These are phyloP conservation scores for Forsythia suspensa DNA, from an alignment of 257 asterid genomes.

Conservation along the genomic window DNA sequence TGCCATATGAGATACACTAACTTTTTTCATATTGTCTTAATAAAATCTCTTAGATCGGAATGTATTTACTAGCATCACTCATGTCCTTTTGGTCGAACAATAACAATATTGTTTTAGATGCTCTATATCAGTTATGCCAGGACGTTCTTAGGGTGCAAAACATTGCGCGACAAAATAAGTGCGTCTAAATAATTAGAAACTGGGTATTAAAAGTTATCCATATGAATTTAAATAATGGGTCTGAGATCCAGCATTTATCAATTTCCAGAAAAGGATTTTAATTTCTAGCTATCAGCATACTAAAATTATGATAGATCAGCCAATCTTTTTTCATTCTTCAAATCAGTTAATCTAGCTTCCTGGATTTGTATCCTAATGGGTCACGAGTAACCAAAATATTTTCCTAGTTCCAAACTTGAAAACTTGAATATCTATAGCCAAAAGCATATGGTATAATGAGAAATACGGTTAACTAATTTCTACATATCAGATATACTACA, in stretches of 20 bases:
- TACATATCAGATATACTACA: neutral
- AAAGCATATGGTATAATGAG: neutral
- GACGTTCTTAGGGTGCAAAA: neutral
- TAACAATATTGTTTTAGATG: neutral
- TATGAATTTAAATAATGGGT: slow-evolving; percentile 13
- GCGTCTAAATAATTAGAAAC: neutral
- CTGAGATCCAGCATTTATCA: neutral
- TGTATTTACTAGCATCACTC: neutral
- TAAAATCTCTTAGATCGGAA: neutral
- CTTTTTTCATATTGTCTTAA: neutral
- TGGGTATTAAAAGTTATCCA: neutral
- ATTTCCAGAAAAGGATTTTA: neutral
- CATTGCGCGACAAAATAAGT: neutral
- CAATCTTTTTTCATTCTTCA: neutral
- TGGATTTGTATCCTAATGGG: neutral
- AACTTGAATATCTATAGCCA: neutral
- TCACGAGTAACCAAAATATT: neutral
- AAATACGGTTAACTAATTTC: neutral
- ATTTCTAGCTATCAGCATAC: neutral
- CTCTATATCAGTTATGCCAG: neutral
- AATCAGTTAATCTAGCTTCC: slow-evolving; percentile 5
- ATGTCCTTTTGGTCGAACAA: neutral
- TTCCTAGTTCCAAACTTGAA: neutral
- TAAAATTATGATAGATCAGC: neutral
- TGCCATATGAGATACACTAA: neutral